These are phyloP conservation scores for Leishmania braziliensis DNA, from an alignment of 208 protist genomes.

Conservation along the genomic window DNA sequence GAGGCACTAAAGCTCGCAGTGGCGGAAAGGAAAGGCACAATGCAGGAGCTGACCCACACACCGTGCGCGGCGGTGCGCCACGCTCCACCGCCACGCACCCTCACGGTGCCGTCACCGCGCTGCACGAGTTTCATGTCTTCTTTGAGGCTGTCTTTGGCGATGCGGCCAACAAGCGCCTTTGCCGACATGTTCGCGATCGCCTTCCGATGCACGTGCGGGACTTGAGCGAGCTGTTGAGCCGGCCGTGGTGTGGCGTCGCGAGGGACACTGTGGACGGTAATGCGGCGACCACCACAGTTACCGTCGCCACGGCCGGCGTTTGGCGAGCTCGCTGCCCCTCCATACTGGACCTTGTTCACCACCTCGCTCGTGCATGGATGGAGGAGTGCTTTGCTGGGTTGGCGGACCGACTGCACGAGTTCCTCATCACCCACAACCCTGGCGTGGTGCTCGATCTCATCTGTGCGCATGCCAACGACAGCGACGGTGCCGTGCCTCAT, in stretches of 20 bases:
- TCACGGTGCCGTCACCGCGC: not conserved
- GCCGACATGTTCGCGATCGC: slow-evolving; percentile 21
- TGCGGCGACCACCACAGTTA: too few species aligned
- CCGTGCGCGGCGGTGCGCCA: not conserved
- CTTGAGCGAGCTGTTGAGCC: slow-evolving; percentile 12
- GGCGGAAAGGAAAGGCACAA: not conserved
- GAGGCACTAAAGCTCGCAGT: not conserved
- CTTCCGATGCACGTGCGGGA: slow-evolving; percentile 21
- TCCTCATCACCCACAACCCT: slow-evolving; percentile 21
- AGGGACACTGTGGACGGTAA: not conserved
- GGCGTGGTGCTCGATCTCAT: slow-evolving; percentile 23
- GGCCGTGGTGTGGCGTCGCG: slow-evolving; percentile 13
- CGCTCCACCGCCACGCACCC: not conserved
- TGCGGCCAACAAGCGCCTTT: slow-evolving; percentile 19
- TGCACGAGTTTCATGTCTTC: slow-evolving; percentile 17
- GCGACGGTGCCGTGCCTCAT: not conserved
- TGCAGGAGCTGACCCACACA: not conserved
- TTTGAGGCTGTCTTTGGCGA: slow-evolving; percentile 20
- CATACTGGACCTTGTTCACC: slow-evolving; percentile 34
- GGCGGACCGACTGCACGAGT: slow-evolving; percentile 13
- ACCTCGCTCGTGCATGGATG: slow-evolving; percentile 32
- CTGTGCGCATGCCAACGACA: not conserved
- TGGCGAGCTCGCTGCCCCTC: slow-evolving; percentile 25
- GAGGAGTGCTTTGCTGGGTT: slow-evolving; percentile 22
- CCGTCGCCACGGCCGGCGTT: not conserved